Evolutionary conservation across 2,329 filamentous ascomycete genomes (phyloP), one percentile per base, ranked within the genome.

Genomic region (Nannizzia gypsea): DNA sequence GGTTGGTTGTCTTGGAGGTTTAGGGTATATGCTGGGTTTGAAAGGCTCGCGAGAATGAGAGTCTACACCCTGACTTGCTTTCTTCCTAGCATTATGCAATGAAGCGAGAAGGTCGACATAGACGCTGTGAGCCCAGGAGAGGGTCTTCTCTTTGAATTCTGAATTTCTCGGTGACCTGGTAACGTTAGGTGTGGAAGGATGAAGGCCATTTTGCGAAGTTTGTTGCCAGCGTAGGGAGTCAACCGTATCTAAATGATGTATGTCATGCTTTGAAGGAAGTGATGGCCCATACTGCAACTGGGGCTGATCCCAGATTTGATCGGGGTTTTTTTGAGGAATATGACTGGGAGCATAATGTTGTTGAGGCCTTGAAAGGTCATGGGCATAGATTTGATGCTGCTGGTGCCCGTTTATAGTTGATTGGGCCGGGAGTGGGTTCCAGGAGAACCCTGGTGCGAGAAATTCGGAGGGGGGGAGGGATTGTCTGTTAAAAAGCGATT

Each of bases 71-170:
- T 77, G 84, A 20, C 76, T 63, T 44, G 70, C 73, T 58, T 73
- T 72, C 59, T 73, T 73, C 62, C 73, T 72, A 38, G 74, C 77
- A 58, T 82, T 79, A 62, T 87, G 83, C 5, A 88, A 76, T 64
- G 82, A 83, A 8, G 83, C 74, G 2, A 91, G 74, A 6, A 92
- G 78, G 63, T 89, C 85, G 55, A 87, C 77, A 71, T 91, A 91
- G 34, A 85, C 81, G 64, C 80, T 79, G 69, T 90, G 85, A n/a
- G 87, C 88, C 74, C 84, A 85, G 13, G 81, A 77, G 24, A 90
- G 73, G 1, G 83, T 82, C 63, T 83, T 86, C 64, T 90, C 87
- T 64, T 83, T 85, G 68, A 89, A 89, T 60, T 79, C 76, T 11
- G 71, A 68, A 64, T 77, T 76, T 9, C 64, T 68, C n/a, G 69